Conservation (phyloP, 805 yeast species). For the Saturnispora sanitii region DNA sequence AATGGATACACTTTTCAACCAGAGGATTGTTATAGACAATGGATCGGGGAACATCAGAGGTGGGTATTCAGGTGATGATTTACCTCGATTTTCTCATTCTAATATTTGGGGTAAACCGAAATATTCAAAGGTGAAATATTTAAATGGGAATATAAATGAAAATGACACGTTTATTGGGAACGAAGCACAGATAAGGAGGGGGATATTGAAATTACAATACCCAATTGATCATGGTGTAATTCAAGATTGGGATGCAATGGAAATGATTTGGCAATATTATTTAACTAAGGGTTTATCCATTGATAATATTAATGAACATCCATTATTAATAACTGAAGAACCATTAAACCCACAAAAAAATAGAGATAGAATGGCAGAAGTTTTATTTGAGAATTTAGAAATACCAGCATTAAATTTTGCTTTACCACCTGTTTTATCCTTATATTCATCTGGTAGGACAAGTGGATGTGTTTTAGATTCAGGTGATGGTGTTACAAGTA, state of each 20-base stretch:
- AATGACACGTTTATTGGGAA: slow-evolving; percentile 63
- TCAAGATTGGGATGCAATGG: slow-evolving; percentile 80
- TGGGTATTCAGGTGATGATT: slow-evolving; percentile 89
- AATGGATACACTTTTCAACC: slow-evolving; percentile 37
- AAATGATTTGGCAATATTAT: slow-evolving; percentile 64
- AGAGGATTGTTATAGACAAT: slow-evolving; percentile 69
- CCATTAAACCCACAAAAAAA: slow-evolving; percentile 66
- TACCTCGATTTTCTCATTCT: slow-evolving; percentile 57
- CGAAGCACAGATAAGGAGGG: slow-evolving; percentile 65
- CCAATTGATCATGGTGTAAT: slow-evolving; percentile 79
- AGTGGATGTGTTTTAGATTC: slow-evolving; percentile 83
- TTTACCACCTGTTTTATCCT: slow-evolving; percentile 68
- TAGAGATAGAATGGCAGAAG: slow-evolving; percentile 51
- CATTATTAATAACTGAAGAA: slow-evolving; percentile 79
- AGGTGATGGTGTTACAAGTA: slow-evolving; percentile 89
- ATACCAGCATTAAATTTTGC: slow-evolving; percentile 68
- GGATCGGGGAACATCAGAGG: slow-evolving; percentile 83
- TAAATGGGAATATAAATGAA: slow-evolving; percentile 53
- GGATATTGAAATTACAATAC: slow-evolving; percentile 58
- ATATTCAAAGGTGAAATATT: slow-evolving; percentile 54
- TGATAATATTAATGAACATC: slow-evolving; percentile 63
- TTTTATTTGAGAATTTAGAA: slow-evolving; percentile 62
- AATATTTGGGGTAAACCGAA: slow-evolving; percentile 72
- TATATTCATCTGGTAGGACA: slow-evolving; percentile 84
- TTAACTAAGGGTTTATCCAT: slow-evolving; percentile 42